These are phyloP conservation scores for Botrytis aclada DNA, from an alignment of 2,329 filamentous ascomycete genomes.

Conservation along the genomic window DNA sequence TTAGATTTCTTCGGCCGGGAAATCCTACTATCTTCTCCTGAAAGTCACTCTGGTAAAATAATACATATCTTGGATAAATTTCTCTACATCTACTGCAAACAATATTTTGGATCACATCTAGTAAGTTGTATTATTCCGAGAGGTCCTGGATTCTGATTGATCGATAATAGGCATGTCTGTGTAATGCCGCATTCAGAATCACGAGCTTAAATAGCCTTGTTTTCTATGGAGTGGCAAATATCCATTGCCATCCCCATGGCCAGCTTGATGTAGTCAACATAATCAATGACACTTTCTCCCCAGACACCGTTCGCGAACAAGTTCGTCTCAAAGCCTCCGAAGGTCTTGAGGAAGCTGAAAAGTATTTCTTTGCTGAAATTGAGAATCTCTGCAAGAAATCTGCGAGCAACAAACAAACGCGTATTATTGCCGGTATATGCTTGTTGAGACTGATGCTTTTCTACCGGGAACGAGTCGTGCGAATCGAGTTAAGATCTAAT, in stretches of 20 bases:
- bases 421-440: conserved; percentile 26
- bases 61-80: conserved; percentile 24
- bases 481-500: conserved; percentile 23
- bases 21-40: conserved; percentile 21
- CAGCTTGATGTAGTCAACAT: conserved; percentile 14
- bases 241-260: conserved; percentile 13
- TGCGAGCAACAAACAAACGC: conserved; percentile 20
- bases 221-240: conserved; percentile 25
- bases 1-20: conserved; percentile 24
- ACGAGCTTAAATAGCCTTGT: conserved; percentile 26
- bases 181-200: conserved; percentile 21
- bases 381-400: conserved; percentile 23
- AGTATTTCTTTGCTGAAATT: conserved; percentile 23
- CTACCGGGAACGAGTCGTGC: conserved; percentile 24
- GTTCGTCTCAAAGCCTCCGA: conserved; percentile 25
- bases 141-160: neutral
- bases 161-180: conserved; percentile 17
- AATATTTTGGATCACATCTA: conserved; percentile 6
- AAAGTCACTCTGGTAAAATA: conserved; percentile 23
- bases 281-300: conserved; percentile 21
- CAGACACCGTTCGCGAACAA: conserved; percentile 27
- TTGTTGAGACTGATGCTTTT: conserved; percentile 25
- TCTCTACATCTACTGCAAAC: conserved; percentile 19
- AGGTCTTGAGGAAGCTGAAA: conserved; percentile 23
- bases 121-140: neutral